phyloP scores from a whole-genome alignment of 1,139 yeast genomes.

The Taphrina betulina region DNA sequence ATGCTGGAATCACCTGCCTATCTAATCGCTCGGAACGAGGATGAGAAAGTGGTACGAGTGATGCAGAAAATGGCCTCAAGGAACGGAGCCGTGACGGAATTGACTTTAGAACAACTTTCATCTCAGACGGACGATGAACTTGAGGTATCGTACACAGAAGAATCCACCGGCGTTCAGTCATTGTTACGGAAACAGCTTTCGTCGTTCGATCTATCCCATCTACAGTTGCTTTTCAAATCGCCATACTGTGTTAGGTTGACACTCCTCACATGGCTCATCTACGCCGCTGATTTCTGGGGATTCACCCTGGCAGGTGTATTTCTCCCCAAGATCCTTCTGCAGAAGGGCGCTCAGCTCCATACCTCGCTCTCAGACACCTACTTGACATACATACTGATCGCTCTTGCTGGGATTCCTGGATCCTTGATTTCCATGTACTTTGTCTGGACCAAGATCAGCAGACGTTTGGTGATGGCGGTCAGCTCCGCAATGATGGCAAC shows the following conservation, averaged over 20 bases:
- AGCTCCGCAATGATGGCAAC: conserved; percentile 58
- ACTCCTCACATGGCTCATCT: conserved; percentile 13
- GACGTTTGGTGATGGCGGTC: conserved; percentile 57
- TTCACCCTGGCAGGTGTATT: conserved; percentile 22
- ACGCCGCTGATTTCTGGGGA: conserved; percentile 21
- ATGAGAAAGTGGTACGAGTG: conserved; percentile 3
- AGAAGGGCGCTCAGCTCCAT: conserved; percentile 50
- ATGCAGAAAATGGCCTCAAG: not conserved
- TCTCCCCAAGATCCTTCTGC: conserved; percentile 52
- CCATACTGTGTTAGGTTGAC: not conserved
- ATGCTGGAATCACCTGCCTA: conserved; percentile 22
- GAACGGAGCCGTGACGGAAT: not conserved
- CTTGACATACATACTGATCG: conserved; percentile 55
- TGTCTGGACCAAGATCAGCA: conserved; percentile 50
- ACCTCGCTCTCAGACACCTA: conserved; percentile 49
- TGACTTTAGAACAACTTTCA: not conserved
- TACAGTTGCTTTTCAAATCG: conserved; percentile 7
- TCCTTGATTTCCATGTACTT: conserved; percentile 55
- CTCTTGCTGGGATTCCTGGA: conserved; percentile 56
- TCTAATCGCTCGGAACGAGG: conserved; percentile 6
- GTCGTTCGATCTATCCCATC: conserved; percentile 1
- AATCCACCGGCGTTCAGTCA: not conserved
- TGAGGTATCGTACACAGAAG: not conserved
- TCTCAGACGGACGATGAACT: not conserved
- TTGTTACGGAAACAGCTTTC: not conserved